phyloP scores from a whole-genome alignment of 2,329 filamentous ascomycete species.

The Trichoderma polysporum region DNA sequence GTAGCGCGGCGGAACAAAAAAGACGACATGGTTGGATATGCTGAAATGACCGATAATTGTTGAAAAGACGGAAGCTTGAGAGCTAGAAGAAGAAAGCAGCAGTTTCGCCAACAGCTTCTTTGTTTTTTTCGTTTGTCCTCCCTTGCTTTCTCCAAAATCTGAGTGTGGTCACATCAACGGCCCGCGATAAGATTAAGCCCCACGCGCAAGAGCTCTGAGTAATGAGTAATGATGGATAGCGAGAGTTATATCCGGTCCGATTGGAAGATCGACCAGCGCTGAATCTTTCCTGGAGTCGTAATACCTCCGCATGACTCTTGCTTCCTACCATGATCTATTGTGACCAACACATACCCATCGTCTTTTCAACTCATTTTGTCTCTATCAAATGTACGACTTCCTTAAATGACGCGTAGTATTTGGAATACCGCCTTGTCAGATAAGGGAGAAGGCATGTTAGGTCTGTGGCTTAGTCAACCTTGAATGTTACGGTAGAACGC shows the following conservation, averaged over 20 bases:
- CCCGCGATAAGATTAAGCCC: background rate
- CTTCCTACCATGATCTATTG: background rate
- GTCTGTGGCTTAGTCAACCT: too few species aligned
- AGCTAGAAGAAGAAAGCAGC: too few species aligned
- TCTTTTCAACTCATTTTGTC: background rate
- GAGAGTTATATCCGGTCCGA: too few species aligned
- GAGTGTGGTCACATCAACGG: background rate
- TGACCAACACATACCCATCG: background rate
- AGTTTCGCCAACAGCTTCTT: too few species aligned
- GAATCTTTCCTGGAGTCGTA: background rate
- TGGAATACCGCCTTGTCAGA: background rate
- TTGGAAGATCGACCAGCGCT: background rate
- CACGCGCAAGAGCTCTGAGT: background rate
- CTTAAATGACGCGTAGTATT: background rate
- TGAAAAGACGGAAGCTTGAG: too few species aligned
- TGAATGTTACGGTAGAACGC: background rate
- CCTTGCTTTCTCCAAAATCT: background rate
- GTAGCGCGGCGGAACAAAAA: conserved; percentile 55
- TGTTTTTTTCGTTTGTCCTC: background rate
- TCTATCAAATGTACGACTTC: background rate
- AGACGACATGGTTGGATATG: conserved; percentile 41
- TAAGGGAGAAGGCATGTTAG: background rate
- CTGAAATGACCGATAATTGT: too few species aligned
- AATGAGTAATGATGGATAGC: too few species aligned
- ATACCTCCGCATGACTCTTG: background rate